Conservation (phyloP, 2,329 filamentous ascomycete species). For the Clathrospora elynae region DNA sequence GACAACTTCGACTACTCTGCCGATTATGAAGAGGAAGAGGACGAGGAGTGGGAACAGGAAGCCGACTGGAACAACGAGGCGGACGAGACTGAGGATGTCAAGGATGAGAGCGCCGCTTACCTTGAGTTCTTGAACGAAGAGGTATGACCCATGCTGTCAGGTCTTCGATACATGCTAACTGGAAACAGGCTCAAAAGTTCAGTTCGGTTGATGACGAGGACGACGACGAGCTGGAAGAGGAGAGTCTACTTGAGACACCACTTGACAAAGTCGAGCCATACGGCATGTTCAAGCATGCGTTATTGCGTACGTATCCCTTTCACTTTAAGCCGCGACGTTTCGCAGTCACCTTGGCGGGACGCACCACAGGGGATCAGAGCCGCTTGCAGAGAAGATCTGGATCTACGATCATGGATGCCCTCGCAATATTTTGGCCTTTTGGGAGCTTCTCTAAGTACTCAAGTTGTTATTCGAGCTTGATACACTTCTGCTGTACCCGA, state of each 20-base stretch:
- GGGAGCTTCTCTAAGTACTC: too few relatives aligned
- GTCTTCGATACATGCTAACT: slow-evolving; percentile 30
- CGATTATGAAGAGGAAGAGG: slow-evolving; percentile 76
- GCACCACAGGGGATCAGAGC: too few relatives aligned
- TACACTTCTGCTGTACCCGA: too few relatives aligned
- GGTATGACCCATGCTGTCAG: slow-evolving; percentile 52
- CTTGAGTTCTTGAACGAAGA: slow-evolving; percentile 95
- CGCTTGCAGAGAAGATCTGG: too few relatives aligned
- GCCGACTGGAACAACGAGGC: slow-evolving; percentile 70
- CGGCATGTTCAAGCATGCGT: slow-evolving; percentile 78
- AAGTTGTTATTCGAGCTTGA: too few relatives aligned
- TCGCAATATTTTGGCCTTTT: too few relatives aligned
- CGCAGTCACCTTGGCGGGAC: too few relatives aligned
- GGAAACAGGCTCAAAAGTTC: slow-evolving; percentile 76
- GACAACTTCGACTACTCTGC: slow-evolving; percentile 80
- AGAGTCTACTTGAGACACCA: slow-evolving; percentile 88
- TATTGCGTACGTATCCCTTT: slow-evolving; percentile 76
- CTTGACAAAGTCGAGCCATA: slow-evolving; percentile 97
- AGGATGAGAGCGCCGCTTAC: slow-evolving; percentile 92
- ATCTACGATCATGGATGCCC: too few relatives aligned
- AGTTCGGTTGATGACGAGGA: slow-evolving; percentile 71
- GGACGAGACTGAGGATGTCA: slow-evolving; percentile 69
- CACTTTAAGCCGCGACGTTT: too few relatives aligned
- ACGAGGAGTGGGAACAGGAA: slow-evolving; percentile 79
- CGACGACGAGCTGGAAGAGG: slow-evolving; percentile 90